Evolutionary conservation across 305 asterid genomes (phyloP), one percentile per base, ranked within the genome.

Genomic region (Vinca major): DNA sequence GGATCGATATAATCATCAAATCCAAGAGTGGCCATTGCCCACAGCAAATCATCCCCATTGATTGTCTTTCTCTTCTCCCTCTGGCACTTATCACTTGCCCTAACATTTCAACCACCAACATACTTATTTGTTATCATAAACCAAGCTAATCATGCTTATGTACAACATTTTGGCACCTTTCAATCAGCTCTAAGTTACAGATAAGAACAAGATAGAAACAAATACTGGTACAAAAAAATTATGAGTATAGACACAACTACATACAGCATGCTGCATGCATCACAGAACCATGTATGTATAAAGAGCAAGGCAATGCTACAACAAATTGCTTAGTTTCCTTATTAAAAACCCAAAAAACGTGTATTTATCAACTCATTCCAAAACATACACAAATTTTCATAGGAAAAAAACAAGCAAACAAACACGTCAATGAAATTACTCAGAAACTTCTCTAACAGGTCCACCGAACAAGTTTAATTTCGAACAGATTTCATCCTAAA

Each of bases 41-140:
- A 88, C 4, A 90, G 76, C 84, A 90, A 76, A 80, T 90, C 97
- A 75, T 91, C 96, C 69, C 96, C 97, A 70, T 86, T 91, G 69
- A 91, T 83, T 0, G 96, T 91, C 86, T 88, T 91, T 70, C 96
- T 83, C 72, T 91, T 87, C 83, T 91, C 97, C 74, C 86, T 83
- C 80, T 89, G 92, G 77, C 97, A 91, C 83, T 91, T 91, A 76
- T 91, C 96, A 70, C 95, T 89, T 52, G 97, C 96, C 89, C 97
- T 90, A 44, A 60, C 73, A 65, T 67, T 74, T 49, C 77, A 81
- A 74, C 44, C 72, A 74, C 54, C 80, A 69, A 63, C 39, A 74
- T 33, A 65, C 51, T 63, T n/a, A 14, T 66, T 12, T 36, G 45
- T 73, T 41, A 9, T 50, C 43, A 33, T 49, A 36, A 61, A 33